Conservation (phyloP, 2,329 filamentous ascomycete genomes). For the Pyrenochaeta sp. region DNA sequence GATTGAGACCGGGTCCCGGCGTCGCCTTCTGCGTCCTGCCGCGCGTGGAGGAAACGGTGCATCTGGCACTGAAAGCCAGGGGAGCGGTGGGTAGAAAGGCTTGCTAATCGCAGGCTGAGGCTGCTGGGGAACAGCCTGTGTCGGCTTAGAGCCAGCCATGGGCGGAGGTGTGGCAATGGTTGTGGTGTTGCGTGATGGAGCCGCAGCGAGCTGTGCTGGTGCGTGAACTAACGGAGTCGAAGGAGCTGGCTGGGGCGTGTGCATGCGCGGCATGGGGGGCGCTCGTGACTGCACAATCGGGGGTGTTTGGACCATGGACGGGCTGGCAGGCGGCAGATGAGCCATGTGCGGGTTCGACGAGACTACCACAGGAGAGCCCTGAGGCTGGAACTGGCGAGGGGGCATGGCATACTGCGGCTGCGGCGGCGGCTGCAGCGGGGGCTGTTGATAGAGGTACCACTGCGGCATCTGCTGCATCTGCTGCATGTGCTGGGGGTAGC, state of each 20-base stretch:
- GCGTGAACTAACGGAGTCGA: slow-evolving; percentile 47
- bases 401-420: slow-evolving; percentile 48
- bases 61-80: slow-evolving; percentile 67
- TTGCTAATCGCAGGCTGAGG: slow-evolving; percentile 40
- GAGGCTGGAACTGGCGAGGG: slow-evolving; percentile 47
- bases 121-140: slow-evolving; percentile 17
- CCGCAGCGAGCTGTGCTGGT: slow-evolving; percentile 40
- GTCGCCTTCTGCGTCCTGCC: slow-evolving; percentile 55
- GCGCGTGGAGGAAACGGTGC: slow-evolving; percentile 62
- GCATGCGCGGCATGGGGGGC: slow-evolving; percentile 41
- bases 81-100: slow-evolving; percentile 62
- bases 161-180: slow-evolving; percentile 39
- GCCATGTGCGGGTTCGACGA: slow-evolving; percentile 54
- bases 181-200: slow-evolving; percentile 40
- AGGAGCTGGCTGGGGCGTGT: slow-evolving; percentile 39
- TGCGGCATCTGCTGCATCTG: slow-evolving; percentile 50
- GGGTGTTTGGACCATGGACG: slow-evolving; percentile 46
- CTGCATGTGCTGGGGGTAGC: slow-evolving; percentile 48
- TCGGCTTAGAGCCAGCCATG: slow-evolving; percentile 23
- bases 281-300: slow-evolving; percentile 47
- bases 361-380: slow-evolving; percentile 55
- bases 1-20: slow-evolving; percentile 47
- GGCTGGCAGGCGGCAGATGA: slow-evolving; percentile 58
- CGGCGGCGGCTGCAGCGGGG: slow-evolving; percentile 41
- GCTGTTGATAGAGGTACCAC: slow-evolving; percentile 51